A percentile compares a stretch with the other conserved stretches of the same genome.
These are phyloP conservation scores for Suillus subluteus DNA, from an alignment of 768 basidiomycete species.

Conservation along the genomic window DNA sequence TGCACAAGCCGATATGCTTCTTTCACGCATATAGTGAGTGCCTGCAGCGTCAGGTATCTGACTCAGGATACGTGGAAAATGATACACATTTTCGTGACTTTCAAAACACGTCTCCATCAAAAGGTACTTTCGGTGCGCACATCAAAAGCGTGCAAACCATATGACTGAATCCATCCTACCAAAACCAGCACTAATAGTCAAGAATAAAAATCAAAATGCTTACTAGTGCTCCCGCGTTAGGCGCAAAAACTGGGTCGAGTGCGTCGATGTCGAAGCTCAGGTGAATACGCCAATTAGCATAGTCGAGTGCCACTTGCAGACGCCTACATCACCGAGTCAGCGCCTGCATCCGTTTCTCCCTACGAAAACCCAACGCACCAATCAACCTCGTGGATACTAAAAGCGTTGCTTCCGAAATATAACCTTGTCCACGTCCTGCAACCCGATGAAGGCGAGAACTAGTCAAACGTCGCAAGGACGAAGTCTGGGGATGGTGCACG, in stretches of 20 bases:
- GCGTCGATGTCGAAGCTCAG: conserved; percentile 96
- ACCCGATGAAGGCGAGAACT: conserved; percentile 90
- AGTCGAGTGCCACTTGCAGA: conserved; percentile 91
- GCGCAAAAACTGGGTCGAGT: conserved; percentile 66
- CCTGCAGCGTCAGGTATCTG: not conserved
- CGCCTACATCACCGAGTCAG: conserved; percentile 50
- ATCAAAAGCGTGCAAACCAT: not conserved
- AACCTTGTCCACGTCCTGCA: conserved; percentile 87
- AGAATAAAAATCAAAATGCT: conserved; percentile 21
- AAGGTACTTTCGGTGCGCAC: not conserved
- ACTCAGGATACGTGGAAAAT: not conserved
- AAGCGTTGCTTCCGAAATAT: conserved; percentile 73
- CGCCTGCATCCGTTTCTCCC: conserved; percentile 61
- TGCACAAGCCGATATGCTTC: not conserved
- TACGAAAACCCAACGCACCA: conserved; percentile 47
- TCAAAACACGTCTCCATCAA: not conserved
- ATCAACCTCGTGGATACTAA: conserved; percentile 89
- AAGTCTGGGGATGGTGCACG: conserved; percentile 21
- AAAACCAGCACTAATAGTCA: not conserved
- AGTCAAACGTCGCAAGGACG: conserved; percentile 42
- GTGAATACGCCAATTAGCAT: conserved; percentile 91
- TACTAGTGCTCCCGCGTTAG: conserved; percentile 86
- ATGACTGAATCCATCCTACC: not conserved
- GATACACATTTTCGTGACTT: not conserved
- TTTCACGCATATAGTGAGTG: not conserved